phyloP scores from a whole-genome alignment of 2,329 filamentous ascomycete species.

The Colletotrichum costaricense region DNA sequence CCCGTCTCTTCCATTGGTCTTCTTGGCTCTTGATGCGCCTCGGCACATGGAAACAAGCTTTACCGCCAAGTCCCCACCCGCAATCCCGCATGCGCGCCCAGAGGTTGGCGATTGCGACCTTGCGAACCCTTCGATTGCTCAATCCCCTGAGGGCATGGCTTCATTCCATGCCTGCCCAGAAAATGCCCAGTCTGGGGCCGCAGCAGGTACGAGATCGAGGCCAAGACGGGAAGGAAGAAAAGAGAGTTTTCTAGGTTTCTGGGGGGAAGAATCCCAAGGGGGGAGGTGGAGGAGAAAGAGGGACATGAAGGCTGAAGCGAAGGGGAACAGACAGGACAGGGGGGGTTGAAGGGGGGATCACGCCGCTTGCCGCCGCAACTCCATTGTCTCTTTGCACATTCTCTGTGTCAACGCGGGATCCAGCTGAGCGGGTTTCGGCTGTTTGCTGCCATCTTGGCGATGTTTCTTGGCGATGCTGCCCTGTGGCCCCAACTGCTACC shows the following conservation, averaged over 20 bases:
- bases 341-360: not conserved
- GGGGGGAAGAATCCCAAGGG: not conserved
- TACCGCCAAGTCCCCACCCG: constrained; percentile 34
- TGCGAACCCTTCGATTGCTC: not conserved
- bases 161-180: not conserved
- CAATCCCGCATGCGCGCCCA: constrained; percentile 20
- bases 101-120: constrained; percentile 7
- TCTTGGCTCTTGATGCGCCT: constrained; percentile 1
- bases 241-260: not conserved
- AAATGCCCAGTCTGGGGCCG: constrained; percentile 27
- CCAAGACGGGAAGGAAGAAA: constrained; percentile 32
- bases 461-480: not conserved
- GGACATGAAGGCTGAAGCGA: not conserved
- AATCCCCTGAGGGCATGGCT: not conserved
- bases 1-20: not conserved
- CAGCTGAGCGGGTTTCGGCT: constrained; percentile 14
- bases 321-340: not conserved
- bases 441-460: constrained; percentile 26
- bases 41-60: constrained; percentile 35
- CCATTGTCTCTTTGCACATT: not conserved
- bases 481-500: no score
- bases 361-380: not conserved
- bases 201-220: constrained; percentile 24
- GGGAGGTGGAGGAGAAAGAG: not conserved
- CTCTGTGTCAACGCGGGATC: constrained; percentile 21